Evolutionary conservation across 179 eudicot genomes (phyloP), one percentile per base, ranked within the genome.

Genomic region (Heliamphora pulchella): DNA sequence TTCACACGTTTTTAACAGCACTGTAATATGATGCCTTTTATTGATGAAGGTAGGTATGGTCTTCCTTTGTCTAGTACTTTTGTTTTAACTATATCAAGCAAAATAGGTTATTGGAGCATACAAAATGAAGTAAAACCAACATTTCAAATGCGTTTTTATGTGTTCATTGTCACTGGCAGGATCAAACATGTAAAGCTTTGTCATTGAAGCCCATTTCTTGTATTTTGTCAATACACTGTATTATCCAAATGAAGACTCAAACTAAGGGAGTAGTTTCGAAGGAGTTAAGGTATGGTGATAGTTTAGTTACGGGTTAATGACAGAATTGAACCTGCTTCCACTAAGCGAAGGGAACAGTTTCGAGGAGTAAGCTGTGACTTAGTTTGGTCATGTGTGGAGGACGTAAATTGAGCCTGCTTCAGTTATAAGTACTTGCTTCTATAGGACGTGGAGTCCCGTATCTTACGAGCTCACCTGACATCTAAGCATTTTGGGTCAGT

Each of bases 1-100:
- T 93, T 65, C 89, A 87, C 80, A 82, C 72, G 81, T 78, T 91
- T 81, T 74, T 91, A 77, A 81, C 82, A 22, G 79, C 85, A 5
- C 81, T 85, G 58, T 79, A 74, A 63, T 79, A 79, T 76, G 77
- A 13, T 22, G 5, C 43, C 20, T 1, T 67, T 47, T 48, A 20
- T 11, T 59, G 14, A 53, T 53, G 3, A 63, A 73, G 51, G 78
- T 79, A 79, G 47, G 44, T 74, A 78, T 53, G 51, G 20, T 17
- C 15, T 61, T 66, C 17, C 62, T 43, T 22, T 17, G 54, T 70
- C 54, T 22, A 8, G 0, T 17, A 50, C n/a, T 15, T 46, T 17
- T 70, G 18, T 5, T 18, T 71, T 18, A 31, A 18, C 7, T 17
- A 15, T 4, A n/a, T 71, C 43, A 50, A 50, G 18, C 15, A 47